Conservation (phyloP, 352 stramenopile genomes). For the Globisporangium heterothallicum region DNA sequence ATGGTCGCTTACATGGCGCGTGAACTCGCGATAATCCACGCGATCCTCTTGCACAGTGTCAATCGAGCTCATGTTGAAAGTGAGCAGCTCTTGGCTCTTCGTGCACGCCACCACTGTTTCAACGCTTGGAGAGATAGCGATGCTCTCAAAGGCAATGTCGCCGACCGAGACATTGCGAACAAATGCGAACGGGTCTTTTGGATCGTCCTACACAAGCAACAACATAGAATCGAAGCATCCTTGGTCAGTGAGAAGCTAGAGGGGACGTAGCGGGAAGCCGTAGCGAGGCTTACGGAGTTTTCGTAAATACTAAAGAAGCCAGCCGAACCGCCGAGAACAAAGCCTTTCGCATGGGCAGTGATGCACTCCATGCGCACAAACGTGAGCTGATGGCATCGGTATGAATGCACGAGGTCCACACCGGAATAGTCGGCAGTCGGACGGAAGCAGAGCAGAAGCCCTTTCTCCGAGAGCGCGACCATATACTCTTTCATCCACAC, state of each 20-base stretch:
- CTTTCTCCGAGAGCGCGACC: conserved; percentile 62
- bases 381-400: conserved; percentile 55
- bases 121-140: conserved; percentile 59
- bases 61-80: conserved; percentile 63
- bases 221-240: too few relatives aligned
- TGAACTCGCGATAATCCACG: conserved; percentile 59
- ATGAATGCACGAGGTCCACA: conserved; percentile 67
- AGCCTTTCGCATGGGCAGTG: conserved; percentile 56
- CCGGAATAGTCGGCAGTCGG: conserved; percentile 37
- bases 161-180: conserved; percentile 62
- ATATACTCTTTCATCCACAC: conserved; percentile 72
- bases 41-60: conserved; percentile 73
- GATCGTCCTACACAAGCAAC: conserved; percentile 50
- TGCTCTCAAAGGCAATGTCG: conserved; percentile 70
- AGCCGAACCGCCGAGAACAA: conserved; percentile 63
- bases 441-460: conserved; percentile 59
- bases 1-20: conserved; percentile 35
- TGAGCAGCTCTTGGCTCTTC: conserved; percentile 61
- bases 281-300: conserved; percentile 42
- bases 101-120: conserved; percentile 60
- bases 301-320: conserved; percentile 79
- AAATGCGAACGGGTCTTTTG: conserved; percentile 74
- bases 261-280: neutral
- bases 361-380: conserved; percentile 72
- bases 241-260: neutral